Evolutionary conservation across 163 green algal genomes (phyloP).

Genomic region (Smithsoniella earleae): DNA sequence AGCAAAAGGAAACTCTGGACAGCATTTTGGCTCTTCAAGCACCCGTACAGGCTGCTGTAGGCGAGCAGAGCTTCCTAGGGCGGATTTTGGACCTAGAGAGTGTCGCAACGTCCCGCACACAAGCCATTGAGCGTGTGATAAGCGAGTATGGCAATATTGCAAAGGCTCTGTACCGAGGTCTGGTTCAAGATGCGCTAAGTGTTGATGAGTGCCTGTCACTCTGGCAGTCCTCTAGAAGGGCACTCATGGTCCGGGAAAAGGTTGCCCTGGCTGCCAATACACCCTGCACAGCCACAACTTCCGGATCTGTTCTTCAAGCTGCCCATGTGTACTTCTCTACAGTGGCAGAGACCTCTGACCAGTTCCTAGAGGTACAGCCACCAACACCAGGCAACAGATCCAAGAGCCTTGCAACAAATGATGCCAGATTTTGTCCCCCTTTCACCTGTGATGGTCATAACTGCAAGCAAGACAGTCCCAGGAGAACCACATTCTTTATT

Average conservation of each 20-base stretch:
- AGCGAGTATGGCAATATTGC: neutral
- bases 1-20: neutral
- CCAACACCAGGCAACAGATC: too few relatives aligned
- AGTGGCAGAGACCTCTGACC: too few relatives aligned
- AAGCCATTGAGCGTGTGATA: neutral
- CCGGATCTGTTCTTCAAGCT: too few relatives aligned
- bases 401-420: too few relatives aligned
- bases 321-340: too few relatives aligned
- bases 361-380: too few relatives aligned
- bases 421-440: too few relatives aligned
- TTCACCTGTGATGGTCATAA: too few relatives aligned
- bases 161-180: neutral
- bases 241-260: neutral
- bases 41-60: neutral
- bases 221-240: neutral
- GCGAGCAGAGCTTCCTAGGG: neutral
- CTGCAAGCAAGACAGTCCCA: too few relatives aligned
- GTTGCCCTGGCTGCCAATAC: neutral
- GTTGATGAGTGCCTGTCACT: neutral
- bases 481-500: too few relatives aligned
- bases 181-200: neutral
- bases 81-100: neutral
- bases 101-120: neutral
- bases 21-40: neutral
- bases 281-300: neutral